Evolutionary conservation across 805 yeast genomes (phyloP), one percentile per base, ranked within the genome.

Genomic region (Suhomyces xylopsoci): DNA sequence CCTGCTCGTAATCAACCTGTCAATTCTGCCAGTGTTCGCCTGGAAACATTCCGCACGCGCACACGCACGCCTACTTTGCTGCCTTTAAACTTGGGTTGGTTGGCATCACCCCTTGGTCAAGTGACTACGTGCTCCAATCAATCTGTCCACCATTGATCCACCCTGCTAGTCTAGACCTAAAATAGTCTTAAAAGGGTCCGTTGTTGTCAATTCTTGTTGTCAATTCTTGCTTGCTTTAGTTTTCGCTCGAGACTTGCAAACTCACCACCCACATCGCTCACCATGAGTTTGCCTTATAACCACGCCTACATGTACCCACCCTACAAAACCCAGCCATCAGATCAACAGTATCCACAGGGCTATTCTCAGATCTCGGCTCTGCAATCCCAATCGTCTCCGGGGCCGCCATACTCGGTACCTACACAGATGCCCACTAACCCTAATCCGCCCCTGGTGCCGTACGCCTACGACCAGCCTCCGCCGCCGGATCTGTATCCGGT

Each of bases 241-340:
- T n/a, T n/a, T 32, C 36, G 36, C 17, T 8, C 36, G 9, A 32
- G 17, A 32, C 36, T n/a, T 32, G 17, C 17, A 14, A 32, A 32
- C 17, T 32, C n/a, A 7, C 9, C 36, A 32, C 8, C 17, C 36
- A n/a, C 36, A 32, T n/a, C 32, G 32, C n/a, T 14, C 26, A 24
- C 43, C 45, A 48, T 48, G 52, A 52, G 44, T 24, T 44, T 48
- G 19, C 52, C 52, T 17, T 45, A 41, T 28, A 45, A 40, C 47
- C 54, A 45, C 30, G 30, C 30, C 34, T 48, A 52, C 43, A n/a
- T 34, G 19, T 49, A 45, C 34, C 45, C 30, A n/a, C 30, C 42
- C n/a, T 36, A 41, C 22, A 34, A 44, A 15, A 34, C 50, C 10
- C 50, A 45, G 34, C 42, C 25, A 17, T 20, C 32, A 19, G 32